Percentiles rank a stretch among this genome's conserved stretches.
phyloP scores from a whole-genome alignment of 1,284 basidiomycete species.

The Cutaneotrichosporon cyanovorans region DNA sequence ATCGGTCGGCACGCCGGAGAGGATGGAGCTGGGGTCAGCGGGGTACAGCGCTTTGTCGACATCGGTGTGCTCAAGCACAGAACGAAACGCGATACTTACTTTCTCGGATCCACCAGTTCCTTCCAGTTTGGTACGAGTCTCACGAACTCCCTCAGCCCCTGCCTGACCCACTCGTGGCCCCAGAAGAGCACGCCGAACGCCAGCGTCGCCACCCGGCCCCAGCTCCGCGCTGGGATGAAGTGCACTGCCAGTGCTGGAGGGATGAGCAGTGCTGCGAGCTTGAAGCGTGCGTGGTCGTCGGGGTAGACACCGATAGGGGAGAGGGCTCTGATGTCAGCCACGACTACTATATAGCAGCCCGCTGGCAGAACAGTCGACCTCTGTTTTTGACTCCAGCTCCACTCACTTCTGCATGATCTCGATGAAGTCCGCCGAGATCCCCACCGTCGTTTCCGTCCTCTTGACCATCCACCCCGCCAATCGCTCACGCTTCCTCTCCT shows the following conservation, averaged over 20 bases:
- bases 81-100: constrained; percentile 22
- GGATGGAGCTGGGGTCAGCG: constrained; percentile 44
- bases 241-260: constrained; percentile 44
- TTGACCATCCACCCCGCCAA: constrained; percentile 44
- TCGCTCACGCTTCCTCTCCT: constrained; percentile 45
- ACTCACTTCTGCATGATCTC: constrained; percentile 47
- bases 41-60: too few species aligned
- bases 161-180: constrained; percentile 39
- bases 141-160: constrained; percentile 41
- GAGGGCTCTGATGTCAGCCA: constrained; percentile 33
- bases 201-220: constrained; percentile 49
- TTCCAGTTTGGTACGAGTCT: constrained; percentile 51
- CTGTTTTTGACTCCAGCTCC: background rate
- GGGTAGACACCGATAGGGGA: constrained; percentile 45
- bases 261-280: constrained; percentile 43
- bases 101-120: constrained; percentile 27
- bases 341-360: too few species aligned
- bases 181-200: constrained; percentile 51
- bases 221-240: constrained; percentile 47
- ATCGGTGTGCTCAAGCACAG: too few species aligned
- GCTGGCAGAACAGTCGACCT: too few species aligned
- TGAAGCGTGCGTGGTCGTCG: constrained; percentile 41
- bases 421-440: constrained; percentile 43
- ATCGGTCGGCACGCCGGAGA: constrained; percentile 54
- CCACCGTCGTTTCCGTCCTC: constrained; percentile 41